phyloP scores from a whole-genome alignment of 176 grass and related monocot species.

The Aegilops bicornis region DNA sequence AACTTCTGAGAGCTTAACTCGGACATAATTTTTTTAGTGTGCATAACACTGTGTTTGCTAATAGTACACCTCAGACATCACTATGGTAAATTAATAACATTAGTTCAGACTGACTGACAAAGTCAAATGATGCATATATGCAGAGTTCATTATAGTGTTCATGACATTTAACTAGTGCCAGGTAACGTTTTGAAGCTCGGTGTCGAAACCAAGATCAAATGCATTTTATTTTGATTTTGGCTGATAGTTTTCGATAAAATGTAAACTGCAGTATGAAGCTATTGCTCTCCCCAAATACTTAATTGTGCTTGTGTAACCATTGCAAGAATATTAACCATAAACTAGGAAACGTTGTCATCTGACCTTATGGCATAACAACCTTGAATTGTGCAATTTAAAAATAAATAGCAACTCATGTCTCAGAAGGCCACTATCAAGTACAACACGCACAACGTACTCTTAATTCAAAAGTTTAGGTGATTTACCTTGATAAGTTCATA shows the following conservation, averaged over 20 bases:
- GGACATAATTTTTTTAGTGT: background rate
- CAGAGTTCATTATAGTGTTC: background rate
- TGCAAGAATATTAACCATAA: slow-evolving; percentile 3
- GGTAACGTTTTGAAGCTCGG: background rate
- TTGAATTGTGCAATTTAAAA: background rate
- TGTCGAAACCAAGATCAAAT: too few species aligned
- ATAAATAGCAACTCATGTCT: slow-evolving; percentile 22
- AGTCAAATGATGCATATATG: background rate
- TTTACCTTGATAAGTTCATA: slow-evolving; percentile 88
- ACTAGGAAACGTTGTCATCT: slow-evolving; percentile 2
- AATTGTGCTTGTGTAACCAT: background rate
- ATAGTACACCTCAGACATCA: background rate
- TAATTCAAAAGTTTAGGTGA: slow-evolving; percentile 13
- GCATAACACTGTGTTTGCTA: background rate
- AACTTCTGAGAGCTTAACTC: background rate
- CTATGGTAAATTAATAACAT: background rate
- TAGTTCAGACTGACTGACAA: background rate
- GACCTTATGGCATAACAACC: background rate
- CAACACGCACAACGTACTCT: background rate
- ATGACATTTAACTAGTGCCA: background rate
- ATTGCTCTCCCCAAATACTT: background rate
- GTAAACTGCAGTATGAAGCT: background rate
- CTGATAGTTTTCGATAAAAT: background rate
- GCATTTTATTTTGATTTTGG: too few species aligned
- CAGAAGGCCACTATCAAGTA: slow-evolving; percentile 1